Percentiles rank a stretch among this genome's conserved stretches.
Evolutionary conservation across 164 flowering plant species (phyloP).

Genomic region (Warburgia ugandensis): DNA sequence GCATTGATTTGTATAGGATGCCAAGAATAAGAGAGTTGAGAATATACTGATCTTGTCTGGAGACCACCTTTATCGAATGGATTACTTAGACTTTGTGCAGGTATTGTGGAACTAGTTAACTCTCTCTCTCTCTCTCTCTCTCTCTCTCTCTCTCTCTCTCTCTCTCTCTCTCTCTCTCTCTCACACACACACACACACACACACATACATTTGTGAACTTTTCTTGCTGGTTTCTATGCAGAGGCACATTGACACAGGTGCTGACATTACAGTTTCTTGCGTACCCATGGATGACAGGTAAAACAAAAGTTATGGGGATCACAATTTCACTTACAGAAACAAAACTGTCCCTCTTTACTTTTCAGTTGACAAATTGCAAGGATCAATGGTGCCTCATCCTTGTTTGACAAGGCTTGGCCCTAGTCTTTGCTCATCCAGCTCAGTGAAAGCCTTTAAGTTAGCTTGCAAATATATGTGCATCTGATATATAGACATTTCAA

Average conservation of each 20-base stretch:
- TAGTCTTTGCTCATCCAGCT: too few species aligned
- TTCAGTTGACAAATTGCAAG: too few species aligned
- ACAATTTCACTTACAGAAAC: neutral
- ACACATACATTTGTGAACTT: neutral
- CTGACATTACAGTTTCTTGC: constrained; percentile 92
- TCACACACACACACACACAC: too few species aligned
- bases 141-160: too few species aligned
- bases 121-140: neutral
- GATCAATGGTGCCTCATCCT: too few species aligned
- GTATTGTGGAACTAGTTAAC: constrained; percentile 21
- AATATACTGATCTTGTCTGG: constrained; percentile 86
- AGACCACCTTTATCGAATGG: constrained; percentile 93
- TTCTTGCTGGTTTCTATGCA: constrained; percentile 28
- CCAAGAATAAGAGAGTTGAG: constrained; percentile 79
- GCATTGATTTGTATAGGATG: constrained; percentile 39
- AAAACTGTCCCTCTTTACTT: too few species aligned
- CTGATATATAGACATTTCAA: too few species aligned
- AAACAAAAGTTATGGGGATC: neutral
- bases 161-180: too few species aligned
- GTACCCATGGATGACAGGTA: constrained; percentile 92
- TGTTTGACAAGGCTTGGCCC: too few species aligned
- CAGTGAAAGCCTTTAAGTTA: too few species aligned
- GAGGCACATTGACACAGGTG: constrained; percentile 86
- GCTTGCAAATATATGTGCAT: too few species aligned
- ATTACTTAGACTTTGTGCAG: constrained; percentile 93